phyloP scores from a whole-genome alignment of 2,329 filamentous ascomycete species.

The Albifimbria verrucaria region DNA sequence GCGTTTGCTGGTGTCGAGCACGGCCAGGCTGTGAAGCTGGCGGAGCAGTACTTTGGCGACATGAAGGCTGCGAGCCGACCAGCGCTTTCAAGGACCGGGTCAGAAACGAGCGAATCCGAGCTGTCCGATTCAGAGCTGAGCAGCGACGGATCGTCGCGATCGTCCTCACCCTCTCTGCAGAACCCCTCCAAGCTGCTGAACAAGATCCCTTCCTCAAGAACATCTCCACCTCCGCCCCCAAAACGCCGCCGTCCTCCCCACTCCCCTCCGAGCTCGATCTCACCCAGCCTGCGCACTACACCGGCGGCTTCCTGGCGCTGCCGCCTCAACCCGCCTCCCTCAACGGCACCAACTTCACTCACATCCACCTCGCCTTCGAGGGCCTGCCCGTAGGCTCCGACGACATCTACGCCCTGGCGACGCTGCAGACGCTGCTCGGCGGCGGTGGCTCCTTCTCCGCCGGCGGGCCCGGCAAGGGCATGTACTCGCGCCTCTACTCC shows the following conservation, averaged over 20 bases:
- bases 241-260: conserved; percentile 53
- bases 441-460: conserved; percentile 96
- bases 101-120: conserved; percentile 51
- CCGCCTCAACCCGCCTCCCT: conserved; percentile 78
- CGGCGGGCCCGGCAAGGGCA: conserved; percentile 94
- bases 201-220: conserved; percentile 86
- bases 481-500: conserved; percentile 97
- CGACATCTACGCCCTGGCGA: conserved; percentile 95
- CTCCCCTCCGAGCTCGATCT: conserved; percentile 52
- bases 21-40: conserved; percentile 70
- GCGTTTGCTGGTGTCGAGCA: conserved; percentile 93
- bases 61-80: conserved; percentile 58
- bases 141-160: conserved; percentile 16
- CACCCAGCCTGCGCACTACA: conserved; percentile 72
- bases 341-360: conserved; percentile 74
- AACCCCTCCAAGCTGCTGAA: conserved; percentile 66
- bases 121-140: conserved; percentile 27
- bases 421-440: conserved; percentile 90
- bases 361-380: conserved; percentile 96
- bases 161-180: conserved; percentile 35
- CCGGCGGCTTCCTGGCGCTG: conserved; percentile 86
- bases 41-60: conserved; percentile 85
- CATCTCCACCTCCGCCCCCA: conserved; percentile 70
- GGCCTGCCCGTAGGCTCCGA: conserved; percentile 84
- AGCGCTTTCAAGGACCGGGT: conserved; percentile 51